These are phyloP conservation scores for Candida montana DNA, from an alignment of 805 yeast genomes.

Conservation along the genomic window DNA sequence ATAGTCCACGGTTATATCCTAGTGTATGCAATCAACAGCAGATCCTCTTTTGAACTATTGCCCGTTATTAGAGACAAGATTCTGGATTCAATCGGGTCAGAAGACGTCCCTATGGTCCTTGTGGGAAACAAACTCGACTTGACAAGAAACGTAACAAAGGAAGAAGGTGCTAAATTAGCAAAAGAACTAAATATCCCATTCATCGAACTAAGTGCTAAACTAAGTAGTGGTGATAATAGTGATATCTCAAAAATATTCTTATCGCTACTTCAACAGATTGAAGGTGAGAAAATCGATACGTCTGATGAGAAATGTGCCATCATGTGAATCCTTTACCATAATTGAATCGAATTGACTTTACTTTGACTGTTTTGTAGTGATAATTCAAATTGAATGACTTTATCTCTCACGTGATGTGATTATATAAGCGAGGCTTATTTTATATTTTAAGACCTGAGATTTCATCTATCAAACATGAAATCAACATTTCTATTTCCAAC, in stretches of 20 bases:
- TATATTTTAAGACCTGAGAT: too few species aligned
- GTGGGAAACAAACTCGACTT: conserved; percentile 77
- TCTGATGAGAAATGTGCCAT: conserved; percentile 46
- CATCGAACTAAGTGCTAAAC: conserved; percentile 79
- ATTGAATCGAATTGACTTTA: too few species aligned
- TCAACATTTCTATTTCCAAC: too few species aligned
- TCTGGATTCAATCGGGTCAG: conserved; percentile 60
- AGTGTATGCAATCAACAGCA: conserved; percentile 75
- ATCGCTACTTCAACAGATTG: conserved; percentile 54
- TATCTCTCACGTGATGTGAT: too few species aligned
- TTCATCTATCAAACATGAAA: too few species aligned
- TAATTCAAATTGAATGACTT: too few species aligned
- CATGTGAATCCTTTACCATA: conserved; percentile 24
- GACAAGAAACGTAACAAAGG: conserved; percentile 54
- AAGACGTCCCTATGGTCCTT: conserved; percentile 69
- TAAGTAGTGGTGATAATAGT: conserved; percentile 69
- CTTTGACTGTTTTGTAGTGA: too few species aligned
- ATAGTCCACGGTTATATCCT: conserved; percentile 77
- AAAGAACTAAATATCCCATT: conserved; percentile 63
- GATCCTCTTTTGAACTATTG: conserved; percentile 72
- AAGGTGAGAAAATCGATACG: conserved; percentile 52
- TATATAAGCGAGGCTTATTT: too few species aligned
- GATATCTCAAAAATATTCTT: conserved; percentile 63
- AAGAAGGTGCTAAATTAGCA: conserved; percentile 60
- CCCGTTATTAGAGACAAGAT: conserved; percentile 79